Evolutionary conservation across 495 filamentous ascomycete species (phyloP).

Genomic region (Podospora didyma): DNA sequence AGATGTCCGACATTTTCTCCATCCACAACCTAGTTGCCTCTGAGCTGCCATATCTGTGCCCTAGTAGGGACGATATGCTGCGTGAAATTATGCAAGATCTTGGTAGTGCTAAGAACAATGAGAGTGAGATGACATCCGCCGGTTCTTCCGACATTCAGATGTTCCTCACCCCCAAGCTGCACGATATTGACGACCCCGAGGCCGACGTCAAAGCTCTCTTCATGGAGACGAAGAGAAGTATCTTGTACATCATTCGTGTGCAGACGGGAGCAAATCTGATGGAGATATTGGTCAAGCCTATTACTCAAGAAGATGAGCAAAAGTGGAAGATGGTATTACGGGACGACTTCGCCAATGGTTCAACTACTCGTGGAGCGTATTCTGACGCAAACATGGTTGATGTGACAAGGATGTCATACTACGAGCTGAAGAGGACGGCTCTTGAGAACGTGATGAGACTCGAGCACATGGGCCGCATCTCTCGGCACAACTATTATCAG

Average conservation of each 20-base stretch:
- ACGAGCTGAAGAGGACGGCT: slow-evolving; percentile 85
- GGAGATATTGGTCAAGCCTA: slow-evolving; percentile 91
- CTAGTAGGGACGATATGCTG: slow-evolving; percentile 77
- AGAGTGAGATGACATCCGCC: slow-evolving; percentile 83
- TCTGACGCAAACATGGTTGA: slow-evolving; percentile 88
- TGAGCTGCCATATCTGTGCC: slow-evolving; percentile 72
- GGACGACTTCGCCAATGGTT: slow-evolving; percentile 73
- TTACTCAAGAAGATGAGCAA: slow-evolving; percentile 80
- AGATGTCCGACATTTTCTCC: slow-evolving; percentile 95
- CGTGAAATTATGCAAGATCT: slow-evolving; percentile 90
- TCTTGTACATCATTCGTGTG: slow-evolving; percentile 96
- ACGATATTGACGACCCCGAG: slow-evolving; percentile 89
- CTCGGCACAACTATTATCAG: slow-evolving; percentile 90
- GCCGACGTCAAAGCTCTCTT: slow-evolving; percentile 86
- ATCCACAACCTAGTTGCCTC: slow-evolving; percentile 84
- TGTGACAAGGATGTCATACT: slow-evolving; percentile 84
- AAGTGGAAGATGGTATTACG: slow-evolving; percentile 77
- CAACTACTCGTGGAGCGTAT: slow-evolving; percentile 75
- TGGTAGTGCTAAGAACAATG: slow-evolving; percentile 91
- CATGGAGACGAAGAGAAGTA: slow-evolving; percentile 96
- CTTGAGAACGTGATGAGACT: slow-evolving; percentile 91
- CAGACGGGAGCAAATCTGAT: slow-evolving; percentile 89
- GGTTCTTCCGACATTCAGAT: slow-evolving; percentile 88
- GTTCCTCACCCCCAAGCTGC: slow-evolving; percentile 85
- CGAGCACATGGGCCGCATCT: slow-evolving; percentile 79